Evolutionary conservation across 495 filamentous ascomycete species (phyloP).

Genomic region (Podospora pseudopauciseta): DNA sequence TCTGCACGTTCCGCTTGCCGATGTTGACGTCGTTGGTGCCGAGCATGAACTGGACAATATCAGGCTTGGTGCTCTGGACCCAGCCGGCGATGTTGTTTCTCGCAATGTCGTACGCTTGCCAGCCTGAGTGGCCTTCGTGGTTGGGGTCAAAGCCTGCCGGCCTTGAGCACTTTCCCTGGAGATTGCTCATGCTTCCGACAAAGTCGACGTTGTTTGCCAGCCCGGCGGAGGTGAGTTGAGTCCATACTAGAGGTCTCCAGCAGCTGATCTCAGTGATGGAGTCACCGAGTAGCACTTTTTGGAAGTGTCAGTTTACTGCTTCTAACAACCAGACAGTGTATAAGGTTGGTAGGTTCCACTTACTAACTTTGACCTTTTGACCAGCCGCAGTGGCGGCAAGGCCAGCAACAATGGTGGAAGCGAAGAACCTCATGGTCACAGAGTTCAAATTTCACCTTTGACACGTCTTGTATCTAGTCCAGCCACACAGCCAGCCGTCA

Average conservation of each 20-base stretch:
- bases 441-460: background rate
- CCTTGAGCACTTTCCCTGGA: slow-evolving; percentile 21
- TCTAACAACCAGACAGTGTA: background rate
- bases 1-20: slow-evolving; percentile 23
- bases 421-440: slow-evolving; percentile 16
- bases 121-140: slow-evolving; percentile 41
- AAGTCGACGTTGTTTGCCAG: slow-evolving; percentile 31
- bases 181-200: slow-evolving; percentile 35
- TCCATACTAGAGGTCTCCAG: slow-evolving; percentile 36
- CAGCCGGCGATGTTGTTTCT: slow-evolving; percentile 35
- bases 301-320: slow-evolving; percentile 6
- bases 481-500: background rate
- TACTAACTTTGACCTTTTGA: slow-evolving; percentile 26
- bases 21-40: slow-evolving; percentile 42
- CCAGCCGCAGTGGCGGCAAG: slow-evolving; percentile 14
- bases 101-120: slow-evolving; percentile 39
- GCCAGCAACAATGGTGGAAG: slow-evolving; percentile 11
- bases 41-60: slow-evolving; percentile 40
- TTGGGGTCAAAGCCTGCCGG: slow-evolving; percentile 26
- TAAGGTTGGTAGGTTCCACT: background rate
- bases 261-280: slow-evolving; percentile 39
- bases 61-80: slow-evolving; percentile 32
- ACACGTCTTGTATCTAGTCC: background rate
- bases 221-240: slow-evolving; percentile 26
- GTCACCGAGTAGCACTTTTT: slow-evolving; percentile 35